Evolutionary conservation across 2,329 filamentous ascomycete species (phyloP).

Genomic region (Daldinia sp.): DNA sequence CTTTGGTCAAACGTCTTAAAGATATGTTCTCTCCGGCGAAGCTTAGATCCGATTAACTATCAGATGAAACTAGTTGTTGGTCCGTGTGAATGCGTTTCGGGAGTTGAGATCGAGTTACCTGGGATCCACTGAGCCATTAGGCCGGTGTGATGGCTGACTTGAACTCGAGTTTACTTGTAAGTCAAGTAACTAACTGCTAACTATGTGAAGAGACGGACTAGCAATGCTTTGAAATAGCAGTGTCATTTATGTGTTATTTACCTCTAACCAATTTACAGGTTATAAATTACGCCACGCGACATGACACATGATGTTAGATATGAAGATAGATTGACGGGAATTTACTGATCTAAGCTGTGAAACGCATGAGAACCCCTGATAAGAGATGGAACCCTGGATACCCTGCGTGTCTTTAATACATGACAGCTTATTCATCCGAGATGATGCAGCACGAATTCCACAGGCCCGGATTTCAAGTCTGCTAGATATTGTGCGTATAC

Average conservation of each 20-base stretch:
- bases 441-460: constrained; percentile 37
- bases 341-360: neutral
- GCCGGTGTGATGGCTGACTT: constrained; percentile 3
- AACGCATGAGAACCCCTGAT: constrained; percentile 2
- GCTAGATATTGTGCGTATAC: constrained; percentile 23
- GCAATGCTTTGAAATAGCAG: neutral
- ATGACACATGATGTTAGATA: neutral
- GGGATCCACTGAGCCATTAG: constrained; percentile 2
- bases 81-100: constrained; percentile 3
- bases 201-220: neutral
- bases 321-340: neutral
- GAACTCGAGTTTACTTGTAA: neutral
- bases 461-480: constrained; percentile 25
- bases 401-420: constrained; percentile 25
- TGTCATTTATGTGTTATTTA: neutral
- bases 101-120: constrained; percentile 3
- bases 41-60: neutral
- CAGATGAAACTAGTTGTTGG: neutral
- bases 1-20: neutral
- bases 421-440: constrained; percentile 21
- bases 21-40: neutral
- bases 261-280: neutral
- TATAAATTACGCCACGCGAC: neutral
- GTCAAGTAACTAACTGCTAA: neutral
- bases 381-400: constrained; percentile 21